Conservation (phyloP, 345 rosid genomes). For the Ricinus communis region DNA sequence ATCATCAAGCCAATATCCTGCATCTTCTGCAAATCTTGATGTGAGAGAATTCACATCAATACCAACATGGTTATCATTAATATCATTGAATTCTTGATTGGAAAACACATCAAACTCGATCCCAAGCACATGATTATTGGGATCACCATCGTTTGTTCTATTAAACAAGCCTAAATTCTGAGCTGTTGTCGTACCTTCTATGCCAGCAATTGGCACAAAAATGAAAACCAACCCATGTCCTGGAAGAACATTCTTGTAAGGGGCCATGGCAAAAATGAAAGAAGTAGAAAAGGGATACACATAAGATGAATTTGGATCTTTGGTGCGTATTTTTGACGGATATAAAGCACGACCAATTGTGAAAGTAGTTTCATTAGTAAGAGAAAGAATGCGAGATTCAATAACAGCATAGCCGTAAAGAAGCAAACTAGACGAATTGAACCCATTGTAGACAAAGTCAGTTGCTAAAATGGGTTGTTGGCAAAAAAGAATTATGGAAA, state of each 20-base stretch:
- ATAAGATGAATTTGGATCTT: constrained; percentile 34
- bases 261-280: constrained; percentile 70
- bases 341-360: constrained; percentile 65
- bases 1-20: constrained; percentile 54
- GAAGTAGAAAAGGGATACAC: constrained; percentile 62
- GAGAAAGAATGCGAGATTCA: constrained; percentile 52
- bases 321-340: constrained; percentile 43
- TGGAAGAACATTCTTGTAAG: constrained; percentile 39
- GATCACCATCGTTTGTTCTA: constrained; percentile 44
- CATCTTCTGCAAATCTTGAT: constrained; percentile 35
- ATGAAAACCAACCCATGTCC: constrained; percentile 73
- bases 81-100: constrained; percentile 70
- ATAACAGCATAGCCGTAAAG: constrained; percentile 50
- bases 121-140: constrained; percentile 48
- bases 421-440: constrained; percentile 40
- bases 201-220: constrained; percentile 47
- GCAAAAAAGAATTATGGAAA: constrained; percentile 8
- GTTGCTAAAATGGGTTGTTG: constrained; percentile 32
- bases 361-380: constrained; percentile 52
- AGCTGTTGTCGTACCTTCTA: constrained; percentile 39
- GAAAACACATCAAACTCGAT: constrained; percentile 66
- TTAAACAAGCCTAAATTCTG: constrained; percentile 66
- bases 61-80: constrained; percentile 69
- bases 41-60: constrained; percentile 63
- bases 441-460: constrained; percentile 71